Evolutionary conservation across 2,329 filamentous ascomycete genomes (phyloP).

Genomic region (Clarireedia hainanense): DNA sequence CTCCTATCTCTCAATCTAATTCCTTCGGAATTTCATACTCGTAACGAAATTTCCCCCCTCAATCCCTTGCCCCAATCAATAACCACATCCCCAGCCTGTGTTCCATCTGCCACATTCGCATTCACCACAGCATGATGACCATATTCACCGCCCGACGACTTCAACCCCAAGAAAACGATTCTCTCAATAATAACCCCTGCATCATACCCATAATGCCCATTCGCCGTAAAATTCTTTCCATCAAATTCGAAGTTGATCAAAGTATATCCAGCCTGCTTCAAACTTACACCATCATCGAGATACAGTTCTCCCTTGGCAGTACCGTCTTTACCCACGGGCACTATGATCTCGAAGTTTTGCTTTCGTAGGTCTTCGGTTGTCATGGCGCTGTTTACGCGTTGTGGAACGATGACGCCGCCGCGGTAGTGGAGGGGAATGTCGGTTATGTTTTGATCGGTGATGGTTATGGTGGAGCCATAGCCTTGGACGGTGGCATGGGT

Average conservation of each 20-base stretch:
- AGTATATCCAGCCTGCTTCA: conserved; percentile 50
- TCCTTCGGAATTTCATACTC: no score
- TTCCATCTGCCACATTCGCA: neutral
- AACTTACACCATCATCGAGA: conserved; percentile 66
- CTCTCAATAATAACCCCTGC: conserved; percentile 36
- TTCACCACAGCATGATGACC: neutral
- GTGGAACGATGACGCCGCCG: conserved; percentile 57
- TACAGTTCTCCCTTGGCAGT: conserved; percentile 62
- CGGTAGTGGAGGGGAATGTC: conserved; percentile 61
- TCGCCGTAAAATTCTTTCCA: conserved; percentile 40
- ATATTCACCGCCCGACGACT: neutral
- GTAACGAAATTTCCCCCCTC: neutral
- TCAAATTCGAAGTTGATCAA: conserved; percentile 54
- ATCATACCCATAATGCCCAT: conserved; percentile 41
- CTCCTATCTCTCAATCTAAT: no score
- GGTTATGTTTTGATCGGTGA: conserved; percentile 34
- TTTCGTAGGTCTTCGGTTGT: conserved; percentile 57
- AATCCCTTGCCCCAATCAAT: neutral
- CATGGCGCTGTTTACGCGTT: conserved; percentile 47
- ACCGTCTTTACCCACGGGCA: conserved; percentile 56
- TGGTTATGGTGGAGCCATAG: conserved; percentile 32
- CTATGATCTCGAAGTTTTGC: conserved; percentile 61
- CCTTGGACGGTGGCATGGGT: conserved; percentile 39
- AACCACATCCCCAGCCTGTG: neutral
- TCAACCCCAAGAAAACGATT: conserved; percentile 41